A percentile compares a stretch with the other conserved stretches of the same genome.
Evolutionary conservation across 2,329 filamentous ascomycete genomes (phyloP).

Genomic region (Neonectria magnoliae): DNA sequence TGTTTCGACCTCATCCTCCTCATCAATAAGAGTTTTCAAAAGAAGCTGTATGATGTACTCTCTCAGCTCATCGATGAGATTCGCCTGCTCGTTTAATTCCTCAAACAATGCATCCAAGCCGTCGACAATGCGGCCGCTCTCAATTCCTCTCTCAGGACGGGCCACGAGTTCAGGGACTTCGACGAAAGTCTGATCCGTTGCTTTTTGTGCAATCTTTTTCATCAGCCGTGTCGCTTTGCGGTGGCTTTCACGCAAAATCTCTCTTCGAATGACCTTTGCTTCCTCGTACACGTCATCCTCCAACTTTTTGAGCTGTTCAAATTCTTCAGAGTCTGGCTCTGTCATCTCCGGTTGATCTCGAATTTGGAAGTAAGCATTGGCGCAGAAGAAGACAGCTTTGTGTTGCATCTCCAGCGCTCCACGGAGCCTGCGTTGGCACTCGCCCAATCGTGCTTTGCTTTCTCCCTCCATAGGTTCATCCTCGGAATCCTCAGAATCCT

Average conservation of each 20-base stretch:
- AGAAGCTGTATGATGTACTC: constrained; percentile 77
- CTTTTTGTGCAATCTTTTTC: constrained; percentile 65
- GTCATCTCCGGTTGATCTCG: constrained; percentile 75
- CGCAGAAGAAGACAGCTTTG: constrained; percentile 84
- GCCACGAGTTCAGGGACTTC: constrained; percentile 68
- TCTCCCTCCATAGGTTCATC: constrained; percentile 49
- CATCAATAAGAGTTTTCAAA: constrained; percentile 80
- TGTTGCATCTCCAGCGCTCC: constrained; percentile 82
- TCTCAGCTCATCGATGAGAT: constrained; percentile 78
- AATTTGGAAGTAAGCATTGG: constrained; percentile 85
- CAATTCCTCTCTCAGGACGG: constrained; percentile 71
- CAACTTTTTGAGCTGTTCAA: constrained; percentile 70
- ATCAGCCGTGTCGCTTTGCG: constrained; percentile 62
- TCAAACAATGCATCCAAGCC: constrained; percentile 72
- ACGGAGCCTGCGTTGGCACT: constrained; percentile 72
- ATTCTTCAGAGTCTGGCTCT: constrained; percentile 72
- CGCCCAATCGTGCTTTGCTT: constrained; percentile 58
- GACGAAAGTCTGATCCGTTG: constrained; percentile 64
- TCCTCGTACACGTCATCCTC: constrained; percentile 80
- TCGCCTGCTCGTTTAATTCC: constrained; percentile 77
- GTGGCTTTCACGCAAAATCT: constrained; percentile 72
- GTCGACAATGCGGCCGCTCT: constrained; percentile 73
- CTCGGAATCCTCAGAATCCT: constrained; percentile 41
- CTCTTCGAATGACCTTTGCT: constrained; percentile 80
- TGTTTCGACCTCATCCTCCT: constrained; percentile 76